These are phyloP conservation scores for Nicotiana otophora DNA, from an alignment of 257 asterid species.

Conservation along the genomic window DNA sequence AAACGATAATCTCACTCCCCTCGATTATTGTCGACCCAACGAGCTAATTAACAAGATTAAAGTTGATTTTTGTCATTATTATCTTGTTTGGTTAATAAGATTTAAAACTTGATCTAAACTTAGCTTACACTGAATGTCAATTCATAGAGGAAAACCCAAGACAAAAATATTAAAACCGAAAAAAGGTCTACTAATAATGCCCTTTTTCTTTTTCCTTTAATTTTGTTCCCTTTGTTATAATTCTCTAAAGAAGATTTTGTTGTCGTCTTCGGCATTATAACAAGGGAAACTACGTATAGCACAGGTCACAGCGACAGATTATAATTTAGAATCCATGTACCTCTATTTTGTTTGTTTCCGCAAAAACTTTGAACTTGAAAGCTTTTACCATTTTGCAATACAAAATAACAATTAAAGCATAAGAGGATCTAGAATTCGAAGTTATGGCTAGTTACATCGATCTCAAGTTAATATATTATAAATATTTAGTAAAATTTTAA, in stretches of 20 bases:
- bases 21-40: neutral
- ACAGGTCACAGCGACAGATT: neutral
- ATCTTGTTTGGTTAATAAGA: neutral
- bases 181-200: neutral
- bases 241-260: neutral
- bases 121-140: neutral
- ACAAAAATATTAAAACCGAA: neutral
- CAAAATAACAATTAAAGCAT: no score
- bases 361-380: neutral
- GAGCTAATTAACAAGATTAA: neutral
- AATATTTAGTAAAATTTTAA: no score
- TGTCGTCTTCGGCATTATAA: neutral
- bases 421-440: no score
- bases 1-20: neutral
- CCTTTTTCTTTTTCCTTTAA: neutral
- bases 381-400: neutral
- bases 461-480: no score
- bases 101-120: neutral
- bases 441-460: rapidly evolving
- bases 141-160: neutral
- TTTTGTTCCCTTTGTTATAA: neutral
- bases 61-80: neutral
- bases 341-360: neutral
- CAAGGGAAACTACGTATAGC: neutral
- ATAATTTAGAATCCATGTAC: neutral